A percentile compares a stretch with the other conserved stretches of the same genome.
Evolutionary conservation across 352 stramenopile genomes (phyloP).

Genomic region (Phytophthora lateralis): DNA sequence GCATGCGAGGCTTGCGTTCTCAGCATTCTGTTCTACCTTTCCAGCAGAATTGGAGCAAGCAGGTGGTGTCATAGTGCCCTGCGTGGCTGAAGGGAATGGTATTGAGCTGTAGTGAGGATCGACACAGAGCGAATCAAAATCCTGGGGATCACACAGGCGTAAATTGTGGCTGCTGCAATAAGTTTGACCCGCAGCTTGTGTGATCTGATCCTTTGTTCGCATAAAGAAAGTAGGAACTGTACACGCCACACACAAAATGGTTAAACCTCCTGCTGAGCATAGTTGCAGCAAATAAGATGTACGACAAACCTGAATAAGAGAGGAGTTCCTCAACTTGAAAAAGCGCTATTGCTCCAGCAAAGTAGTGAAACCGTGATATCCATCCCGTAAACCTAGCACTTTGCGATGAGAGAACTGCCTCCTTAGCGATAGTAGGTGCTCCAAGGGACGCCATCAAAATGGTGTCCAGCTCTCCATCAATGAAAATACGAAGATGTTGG

Average conservation of each 20-base stretch:
- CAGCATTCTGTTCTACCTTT: slow-evolving; percentile 31
- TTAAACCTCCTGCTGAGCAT: no score
- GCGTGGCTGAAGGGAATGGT: slow-evolving; percentile 26
- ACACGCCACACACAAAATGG: background rate
- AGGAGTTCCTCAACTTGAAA: slow-evolving; percentile 43
- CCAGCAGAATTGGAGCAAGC: slow-evolving; percentile 14
- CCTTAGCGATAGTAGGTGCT: slow-evolving; percentile 13
- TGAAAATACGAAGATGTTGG: slow-evolving; percentile 13
- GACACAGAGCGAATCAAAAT: slow-evolving; percentile 48
- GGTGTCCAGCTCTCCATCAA: slow-evolving; percentile 24
- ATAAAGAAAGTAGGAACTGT: slow-evolving; percentile 29
- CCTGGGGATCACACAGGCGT: slow-evolving; percentile 46
- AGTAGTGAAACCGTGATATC: slow-evolving; percentile 55
- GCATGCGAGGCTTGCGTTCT: slow-evolving; percentile 39
- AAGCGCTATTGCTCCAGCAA: slow-evolving; percentile 39
- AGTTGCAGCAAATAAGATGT: no score
- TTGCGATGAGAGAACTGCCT: slow-evolving; percentile 31
- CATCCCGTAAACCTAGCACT: slow-evolving; percentile 41
- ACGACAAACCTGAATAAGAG: slow-evolving; percentile 46
- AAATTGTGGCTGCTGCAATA: slow-evolving; percentile 36
- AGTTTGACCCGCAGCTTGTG: slow-evolving; percentile 5
- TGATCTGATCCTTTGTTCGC: background rate
- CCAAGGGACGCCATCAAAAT: background rate
- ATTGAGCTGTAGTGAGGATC: slow-evolving; percentile 7
- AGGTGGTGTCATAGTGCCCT: slow-evolving; percentile 7